These are phyloP conservation scores for Penicillium daleae DNA, from an alignment of 495 filamentous ascomycete species.

Conservation along the genomic window DNA sequence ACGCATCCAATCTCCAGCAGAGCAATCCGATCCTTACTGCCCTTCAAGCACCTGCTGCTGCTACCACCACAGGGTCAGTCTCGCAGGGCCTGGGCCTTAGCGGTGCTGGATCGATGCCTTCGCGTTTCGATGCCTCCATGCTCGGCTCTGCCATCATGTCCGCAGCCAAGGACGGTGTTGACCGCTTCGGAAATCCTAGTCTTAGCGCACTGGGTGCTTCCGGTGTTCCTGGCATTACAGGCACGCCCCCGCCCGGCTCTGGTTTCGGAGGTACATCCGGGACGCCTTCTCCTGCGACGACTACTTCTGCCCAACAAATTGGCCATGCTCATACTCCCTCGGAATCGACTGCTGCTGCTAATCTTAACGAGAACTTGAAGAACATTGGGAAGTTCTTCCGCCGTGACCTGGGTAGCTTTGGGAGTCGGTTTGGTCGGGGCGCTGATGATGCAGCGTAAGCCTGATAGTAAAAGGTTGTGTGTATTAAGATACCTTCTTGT, in stretches of 20 bases:
- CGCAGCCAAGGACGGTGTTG: conserved; percentile 88
- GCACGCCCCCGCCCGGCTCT: conserved; percentile 18
- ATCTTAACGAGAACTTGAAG: conserved; percentile 88
- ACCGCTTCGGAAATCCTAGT: conserved; percentile 73
- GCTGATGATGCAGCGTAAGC: conserved; percentile 38
- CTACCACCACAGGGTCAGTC: conserved; percentile 43
- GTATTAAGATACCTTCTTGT: neutral
- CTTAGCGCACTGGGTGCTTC: conserved; percentile 25
- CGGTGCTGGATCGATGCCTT: conserved; percentile 49
- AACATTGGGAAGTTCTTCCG: conserved; percentile 97
- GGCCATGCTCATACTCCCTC: conserved; percentile 25
- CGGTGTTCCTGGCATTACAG: conserved; percentile 31
- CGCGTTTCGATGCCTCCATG: conserved; percentile 74
- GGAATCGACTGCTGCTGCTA: conserved; percentile 48
- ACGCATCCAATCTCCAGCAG: conserved; percentile 48
- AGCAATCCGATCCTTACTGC: conserved; percentile 49
- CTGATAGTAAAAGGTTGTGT: neutral
- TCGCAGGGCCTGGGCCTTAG: conserved; percentile 47
- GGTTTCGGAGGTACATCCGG: conserved; percentile 24
- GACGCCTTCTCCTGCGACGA: conserved; percentile 24
- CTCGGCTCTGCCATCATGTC: conserved; percentile 74
- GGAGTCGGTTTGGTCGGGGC: conserved; percentile 65
- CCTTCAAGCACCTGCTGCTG: conserved; percentile 45
- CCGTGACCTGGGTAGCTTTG: conserved; percentile 82
- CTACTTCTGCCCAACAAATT: conserved; percentile 19